phyloP scores from a whole-genome alignment of 768 basidiomycete species.

The Crassisporium funariophilum region DNA sequence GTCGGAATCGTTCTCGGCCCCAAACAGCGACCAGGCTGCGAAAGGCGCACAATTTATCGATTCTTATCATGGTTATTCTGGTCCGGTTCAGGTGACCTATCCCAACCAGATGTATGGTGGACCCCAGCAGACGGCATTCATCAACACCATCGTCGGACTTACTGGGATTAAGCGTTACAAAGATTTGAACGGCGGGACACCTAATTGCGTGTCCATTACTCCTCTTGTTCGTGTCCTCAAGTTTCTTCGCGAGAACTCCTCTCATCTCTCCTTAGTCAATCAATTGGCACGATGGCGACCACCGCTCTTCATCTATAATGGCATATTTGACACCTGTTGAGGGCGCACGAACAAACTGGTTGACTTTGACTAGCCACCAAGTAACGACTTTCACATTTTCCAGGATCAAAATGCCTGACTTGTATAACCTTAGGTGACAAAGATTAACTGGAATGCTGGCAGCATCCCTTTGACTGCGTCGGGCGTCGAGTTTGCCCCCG shows the following conservation, averaged over 20 bases:
- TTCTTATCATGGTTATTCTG: conserved; percentile 51
- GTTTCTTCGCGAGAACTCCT: background rate
- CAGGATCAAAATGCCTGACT: background rate
- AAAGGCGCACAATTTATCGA: conserved; percentile 49
- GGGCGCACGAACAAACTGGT: conserved; percentile 46
- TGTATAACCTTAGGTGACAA: conserved; percentile 53
- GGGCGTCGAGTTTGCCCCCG: conserved; percentile 49
- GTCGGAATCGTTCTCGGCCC: conserved; percentile 51
- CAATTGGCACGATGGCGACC: conserved; percentile 50
- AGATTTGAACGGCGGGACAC: conserved; percentile 57
- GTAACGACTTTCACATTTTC: conserved; percentile 16
- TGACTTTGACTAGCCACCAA: conserved; percentile 45
- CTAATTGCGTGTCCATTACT: conserved; percentile 58
- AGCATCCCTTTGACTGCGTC: conserved; percentile 41
- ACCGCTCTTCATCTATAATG: conserved; percentile 54
- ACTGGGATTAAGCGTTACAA: conserved; percentile 49
- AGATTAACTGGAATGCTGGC: conserved; percentile 40
- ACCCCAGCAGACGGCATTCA: conserved; percentile 51
- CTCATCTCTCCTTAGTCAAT: no score
- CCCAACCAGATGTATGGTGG: conserved; percentile 58
- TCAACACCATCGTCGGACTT: conserved; percentile 45
- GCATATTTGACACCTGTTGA: conserved; percentile 61
- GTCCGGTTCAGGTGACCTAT: conserved; percentile 57
- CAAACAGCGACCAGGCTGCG: conserved; percentile 43
- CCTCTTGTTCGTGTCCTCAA: conserved; percentile 42